Percentiles rank a stretch among this genome's conserved stretches.
These are phyloP conservation scores for Trichoderma reesei DNA, from an alignment of 495 filamentous ascomycete genomes.

Conservation along the genomic window DNA sequence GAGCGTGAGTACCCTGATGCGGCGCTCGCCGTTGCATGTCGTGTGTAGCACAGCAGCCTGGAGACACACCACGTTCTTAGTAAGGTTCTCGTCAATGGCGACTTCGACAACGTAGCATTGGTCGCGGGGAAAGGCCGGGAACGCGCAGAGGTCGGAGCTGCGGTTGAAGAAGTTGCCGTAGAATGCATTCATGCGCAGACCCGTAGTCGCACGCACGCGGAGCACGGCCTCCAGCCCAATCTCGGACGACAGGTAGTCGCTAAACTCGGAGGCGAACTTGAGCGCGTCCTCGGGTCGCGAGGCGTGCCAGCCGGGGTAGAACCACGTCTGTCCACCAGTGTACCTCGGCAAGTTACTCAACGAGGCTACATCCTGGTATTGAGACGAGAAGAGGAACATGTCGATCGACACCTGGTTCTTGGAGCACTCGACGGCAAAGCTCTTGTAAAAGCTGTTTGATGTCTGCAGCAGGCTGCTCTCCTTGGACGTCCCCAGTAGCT, in stretches of 20 bases:
- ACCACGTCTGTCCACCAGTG: slow-evolving; percentile 96
- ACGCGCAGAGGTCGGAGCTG: slow-evolving; percentile 91
- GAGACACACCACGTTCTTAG: slow-evolving; percentile 89
- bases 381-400: slow-evolving; percentile 97
- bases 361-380: slow-evolving; percentile 95
- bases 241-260: slow-evolving; percentile 87
- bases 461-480: slow-evolving; percentile 83
- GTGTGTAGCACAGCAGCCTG: slow-evolving; percentile 97
- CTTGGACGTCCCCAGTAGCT: slow-evolving; percentile 86
- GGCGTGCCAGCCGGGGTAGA: slow-evolving; percentile 97
- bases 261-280: slow-evolving; percentile 95
- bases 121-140: slow-evolving; percentile 94
- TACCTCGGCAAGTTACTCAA: slow-evolving; percentile 90
- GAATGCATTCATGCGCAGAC: slow-evolving; percentile 92
- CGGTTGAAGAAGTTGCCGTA: slow-evolving; percentile 99
- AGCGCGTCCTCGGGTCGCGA: slow-evolving; percentile 87
- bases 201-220: slow-evolving; percentile 88
- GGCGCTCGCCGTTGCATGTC: slow-evolving; percentile 91
- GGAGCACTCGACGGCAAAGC: slow-evolving; percentile 96
- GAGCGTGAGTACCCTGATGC: slow-evolving; percentile 90
- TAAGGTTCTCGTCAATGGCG: slow-evolving; percentile 88
- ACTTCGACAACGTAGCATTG: slow-evolving; percentile 99
- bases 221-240: slow-evolving; percentile 95
- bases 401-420: slow-evolving; percentile 98
- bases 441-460: slow-evolving; percentile 93